A percentile compares a stretch with the other conserved stretches of the same genome.
phyloP scores from a whole-genome alignment of 805 yeast genomes.

The Saturnispora halmiae region DNA sequence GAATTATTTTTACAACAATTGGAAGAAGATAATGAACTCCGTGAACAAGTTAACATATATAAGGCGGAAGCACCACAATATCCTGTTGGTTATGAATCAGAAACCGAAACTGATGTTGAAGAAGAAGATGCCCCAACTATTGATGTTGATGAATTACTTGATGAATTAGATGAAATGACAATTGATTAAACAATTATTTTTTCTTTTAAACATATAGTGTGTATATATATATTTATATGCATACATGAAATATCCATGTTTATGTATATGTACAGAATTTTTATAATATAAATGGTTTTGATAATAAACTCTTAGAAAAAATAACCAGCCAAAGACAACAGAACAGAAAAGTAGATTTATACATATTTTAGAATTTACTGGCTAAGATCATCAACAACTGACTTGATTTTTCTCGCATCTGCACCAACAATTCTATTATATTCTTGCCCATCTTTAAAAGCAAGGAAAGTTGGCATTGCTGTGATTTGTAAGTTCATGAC shows the following conservation, averaged over 20 bases:
- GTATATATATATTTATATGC: not conserved
- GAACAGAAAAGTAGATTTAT: no score
- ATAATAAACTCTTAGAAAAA: constrained; percentile 1
- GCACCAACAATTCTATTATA: constrained; percentile 61
- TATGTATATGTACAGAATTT: not conserved
- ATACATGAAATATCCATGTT: not conserved
- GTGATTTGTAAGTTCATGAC: constrained; percentile 53
- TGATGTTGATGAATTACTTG: constrained; percentile 84
- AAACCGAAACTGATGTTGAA: constrained; percentile 56
- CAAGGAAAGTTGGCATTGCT: constrained; percentile 71
- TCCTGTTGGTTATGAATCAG: constrained; percentile 44
- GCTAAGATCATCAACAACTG: constrained; percentile 6
- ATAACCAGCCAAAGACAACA: not conserved
- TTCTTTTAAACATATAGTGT: no score
- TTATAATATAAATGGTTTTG: not conserved
- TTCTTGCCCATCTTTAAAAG: constrained; percentile 52
- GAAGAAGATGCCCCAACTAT: constrained; percentile 85
- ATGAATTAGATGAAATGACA: constrained; percentile 90
- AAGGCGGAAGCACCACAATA: constrained; percentile 37
- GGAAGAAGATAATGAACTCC: constrained; percentile 92
- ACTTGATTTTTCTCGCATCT: constrained; percentile 27
- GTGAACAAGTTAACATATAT: constrained; percentile 84
- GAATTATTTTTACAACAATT: constrained; percentile 93
- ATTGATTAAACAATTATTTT: constrained; percentile 39
- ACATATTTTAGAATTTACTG: not conserved